Base-by-base conservation (phyloP, 2,329 filamentous ascomycete species). In the Colletotrichum sojae region DNA sequence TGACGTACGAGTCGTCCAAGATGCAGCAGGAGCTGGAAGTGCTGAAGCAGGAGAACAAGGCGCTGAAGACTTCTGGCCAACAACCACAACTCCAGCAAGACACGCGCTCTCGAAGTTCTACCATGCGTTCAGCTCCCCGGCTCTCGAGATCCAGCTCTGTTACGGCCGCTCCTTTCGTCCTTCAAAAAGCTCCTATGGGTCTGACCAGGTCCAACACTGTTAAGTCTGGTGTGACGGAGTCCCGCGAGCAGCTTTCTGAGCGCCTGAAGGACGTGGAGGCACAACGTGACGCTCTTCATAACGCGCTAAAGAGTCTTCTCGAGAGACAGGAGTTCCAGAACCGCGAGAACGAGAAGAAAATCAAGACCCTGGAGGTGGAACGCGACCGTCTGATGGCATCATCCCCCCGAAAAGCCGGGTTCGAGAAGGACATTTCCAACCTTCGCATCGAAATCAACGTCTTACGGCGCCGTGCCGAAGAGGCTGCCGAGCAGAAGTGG, bases 401-500 rank as follows among this genome's bases (percentile, higher is more conserved):
- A 45, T 92, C 91, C 1, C 92, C 93, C 2, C 89, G 90, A 72
- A 91, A 92, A 73, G 89, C 90, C 5, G 93, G 93, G 10, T 98
- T 97, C 78, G 92, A 97, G 78, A 90, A 88, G 73, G 95, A 98
- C 76, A 93, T 98, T 6, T 86, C 88, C 2, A 91, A 88, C 71
- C 85, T 98, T 51, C 91, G 94, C 69, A 90, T 92, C 25, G 96
- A 99, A 78, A 92, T 99, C 71, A 93, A 92, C 59, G 88, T 92
- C 16, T 86, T 99, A 65, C 91, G 96, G 51, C 91, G 91, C 71
- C 90, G 96, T 62, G 95, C 95, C 36, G 95, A 99, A 75, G 95
- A 98, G 72, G 95, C 95, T 16, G 87, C 98, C 15, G 94, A 97
- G 76, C 93, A 97, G 76, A 98, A 98, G 81, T 98, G 94, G 91